Conservation (phyloP, 257 asterid genomes). For the Nicotiana paniculata region DNA sequence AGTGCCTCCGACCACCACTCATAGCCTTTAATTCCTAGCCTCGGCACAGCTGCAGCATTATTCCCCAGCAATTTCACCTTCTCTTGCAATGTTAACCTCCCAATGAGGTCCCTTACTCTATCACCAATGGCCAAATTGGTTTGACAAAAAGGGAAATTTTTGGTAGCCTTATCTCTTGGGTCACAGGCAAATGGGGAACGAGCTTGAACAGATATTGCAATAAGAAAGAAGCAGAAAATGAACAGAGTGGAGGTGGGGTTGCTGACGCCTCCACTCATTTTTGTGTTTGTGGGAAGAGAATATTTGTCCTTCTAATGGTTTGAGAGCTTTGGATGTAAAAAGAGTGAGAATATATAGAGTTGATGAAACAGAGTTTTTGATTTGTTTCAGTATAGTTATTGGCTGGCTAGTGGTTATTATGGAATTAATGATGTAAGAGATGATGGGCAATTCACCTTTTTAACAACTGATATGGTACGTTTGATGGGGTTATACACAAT, state of each 20-base stretch:
- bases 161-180: conserved; percentile 26
- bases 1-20: conserved; percentile 99
- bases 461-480: not conserved
- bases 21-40: conserved; percentile 64
- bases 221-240: not conserved
- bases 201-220: not conserved
- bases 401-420: not conserved
- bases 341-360: not conserved
- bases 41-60: conserved; percentile 57
- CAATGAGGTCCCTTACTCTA: conserved; percentile 61
- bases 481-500: not conserved
- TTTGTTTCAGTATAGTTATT: not conserved
- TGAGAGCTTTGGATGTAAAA: not conserved
- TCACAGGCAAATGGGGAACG: conserved; percentile 72
- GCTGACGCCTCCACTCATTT: not conserved
- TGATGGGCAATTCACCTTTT: not conserved
- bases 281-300: not conserved
- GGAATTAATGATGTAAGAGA: not conserved
- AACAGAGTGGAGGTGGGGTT: not conserved
- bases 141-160: conserved; percentile 43
- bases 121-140: conserved; percentile 26
- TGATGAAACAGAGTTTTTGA: not conserved
- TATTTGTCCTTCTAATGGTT: not conserved
- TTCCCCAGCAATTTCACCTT: conserved; percentile 54
- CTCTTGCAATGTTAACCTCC: conserved; percentile 66